phyloP scores from a whole-genome alignment of 2,329 filamentous ascomycete species.

The Stachybotrys chlorohalonatus region DNA sequence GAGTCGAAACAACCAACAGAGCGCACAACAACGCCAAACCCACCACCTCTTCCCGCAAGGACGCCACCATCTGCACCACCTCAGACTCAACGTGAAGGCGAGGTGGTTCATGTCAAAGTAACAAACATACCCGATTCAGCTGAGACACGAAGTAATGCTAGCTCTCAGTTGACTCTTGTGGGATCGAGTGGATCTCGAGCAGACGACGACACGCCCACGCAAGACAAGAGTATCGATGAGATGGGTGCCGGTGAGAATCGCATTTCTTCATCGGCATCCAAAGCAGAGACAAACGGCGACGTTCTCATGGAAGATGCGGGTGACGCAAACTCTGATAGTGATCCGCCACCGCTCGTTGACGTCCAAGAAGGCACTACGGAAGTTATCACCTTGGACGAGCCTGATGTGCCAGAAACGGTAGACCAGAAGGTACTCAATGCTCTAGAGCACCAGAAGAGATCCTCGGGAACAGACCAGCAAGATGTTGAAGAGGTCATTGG shows the following conservation, averaged over 20 bases:
- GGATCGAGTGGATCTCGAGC: background rate
- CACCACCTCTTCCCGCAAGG: constrained; percentile 42
- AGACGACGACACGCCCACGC: background rate
- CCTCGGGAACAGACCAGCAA: constrained; percentile 62
- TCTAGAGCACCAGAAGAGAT: constrained; percentile 35
- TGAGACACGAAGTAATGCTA: constrained; percentile 37
- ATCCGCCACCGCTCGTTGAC: constrained; percentile 12
- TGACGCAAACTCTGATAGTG: background rate
- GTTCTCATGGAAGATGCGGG: background rate
- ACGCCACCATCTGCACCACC: constrained; percentile 30
- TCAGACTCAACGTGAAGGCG: constrained; percentile 17
- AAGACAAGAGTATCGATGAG: background rate
- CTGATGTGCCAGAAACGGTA: constrained; percentile 20
- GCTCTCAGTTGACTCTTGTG: constrained; percentile 26
- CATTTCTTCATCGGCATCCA: no score
- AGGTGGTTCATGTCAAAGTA: constrained; percentile 23
- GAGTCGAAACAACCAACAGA: constrained; percentile 18
- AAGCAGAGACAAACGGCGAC: background rate
- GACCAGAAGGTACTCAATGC: constrained; percentile 37
- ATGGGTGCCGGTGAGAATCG: background rate
- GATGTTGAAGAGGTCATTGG: constrained; percentile 95
- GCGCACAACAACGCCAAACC: constrained; percentile 13
- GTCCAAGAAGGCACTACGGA: constrained; percentile 11
- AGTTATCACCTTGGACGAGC: background rate
- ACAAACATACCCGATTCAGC: constrained; percentile 16